Evolutionary conservation across 176 grass and related monocot genomes (phyloP).

Genomic region (Poa pratensis): DNA sequence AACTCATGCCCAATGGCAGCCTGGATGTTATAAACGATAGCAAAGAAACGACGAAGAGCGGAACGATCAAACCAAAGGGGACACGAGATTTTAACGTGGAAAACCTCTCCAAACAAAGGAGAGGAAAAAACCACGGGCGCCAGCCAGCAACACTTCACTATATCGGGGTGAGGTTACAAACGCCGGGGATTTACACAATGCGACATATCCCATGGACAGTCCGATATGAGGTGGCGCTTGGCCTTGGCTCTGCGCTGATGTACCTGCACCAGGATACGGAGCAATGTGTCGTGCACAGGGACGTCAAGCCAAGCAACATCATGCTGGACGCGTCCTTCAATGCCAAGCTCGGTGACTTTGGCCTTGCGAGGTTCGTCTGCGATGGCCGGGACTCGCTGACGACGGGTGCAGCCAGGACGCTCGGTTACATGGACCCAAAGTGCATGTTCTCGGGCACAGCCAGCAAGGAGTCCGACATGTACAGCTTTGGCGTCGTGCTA

Average conservation of each 20-base stretch:
- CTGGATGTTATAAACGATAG: too few relatives aligned
- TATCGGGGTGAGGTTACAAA: too few relatives aligned
- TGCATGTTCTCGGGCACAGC: not conserved
- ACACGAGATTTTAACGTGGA: too few relatives aligned
- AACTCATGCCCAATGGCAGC: slow-evolving; percentile 67
- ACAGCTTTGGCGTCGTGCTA: not conserved
- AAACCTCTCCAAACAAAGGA: too few relatives aligned
- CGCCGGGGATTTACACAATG: too few relatives aligned
- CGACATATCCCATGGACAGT: slow-evolving; percentile 49
- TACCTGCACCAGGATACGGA: slow-evolving; percentile 1
- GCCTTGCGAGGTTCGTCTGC: slow-evolving; percentile 9
- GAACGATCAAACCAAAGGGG: too few relatives aligned
- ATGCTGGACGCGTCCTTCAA: not conserved
- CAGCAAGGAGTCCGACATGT: not conserved
- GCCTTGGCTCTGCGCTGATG: not conserved
- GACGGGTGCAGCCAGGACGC: not conserved
- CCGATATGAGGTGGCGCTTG: not conserved
- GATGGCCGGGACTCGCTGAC: not conserved
- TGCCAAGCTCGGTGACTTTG: slow-evolving; percentile 36
- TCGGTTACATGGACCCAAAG: not conserved
- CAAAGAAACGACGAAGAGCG: too few relatives aligned
- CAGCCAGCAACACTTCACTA: too few relatives aligned
- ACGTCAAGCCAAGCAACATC: slow-evolving; percentile 27
- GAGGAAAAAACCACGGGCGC: too few relatives aligned
- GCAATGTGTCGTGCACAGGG: not conserved